Conservation (phyloP, 2,329 filamentous ascomycete genomes). For the Diaporthe vexans region DNA sequence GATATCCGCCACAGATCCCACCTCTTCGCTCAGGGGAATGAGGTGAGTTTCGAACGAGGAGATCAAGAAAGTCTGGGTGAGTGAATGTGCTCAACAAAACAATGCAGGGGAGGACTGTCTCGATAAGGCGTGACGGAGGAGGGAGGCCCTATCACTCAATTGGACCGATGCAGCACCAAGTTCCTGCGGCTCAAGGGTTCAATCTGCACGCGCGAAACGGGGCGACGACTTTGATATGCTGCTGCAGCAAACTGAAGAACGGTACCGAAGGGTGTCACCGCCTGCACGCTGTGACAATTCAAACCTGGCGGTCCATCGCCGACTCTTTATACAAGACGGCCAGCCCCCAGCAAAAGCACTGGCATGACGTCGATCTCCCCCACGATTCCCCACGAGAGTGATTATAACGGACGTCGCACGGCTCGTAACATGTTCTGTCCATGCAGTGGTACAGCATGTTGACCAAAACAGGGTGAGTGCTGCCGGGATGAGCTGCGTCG, state of each 20-base stretch:
- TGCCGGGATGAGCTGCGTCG: not conserved
- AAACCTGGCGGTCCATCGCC: not conserved
- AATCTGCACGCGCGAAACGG: constrained; percentile 10
- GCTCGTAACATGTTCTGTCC: not conserved
- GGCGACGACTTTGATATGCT: not conserved
- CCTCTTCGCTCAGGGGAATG: not conserved
- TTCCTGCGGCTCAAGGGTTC: constrained; percentile 16
- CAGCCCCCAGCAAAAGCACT: not conserved
- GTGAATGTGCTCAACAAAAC: not conserved
- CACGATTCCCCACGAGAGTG: not conserved
- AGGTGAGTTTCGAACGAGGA: not conserved
- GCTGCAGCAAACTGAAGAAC: not conserved
- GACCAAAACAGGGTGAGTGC: not conserved
- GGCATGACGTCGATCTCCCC: constrained; percentile 7
- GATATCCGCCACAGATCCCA: not conserved
- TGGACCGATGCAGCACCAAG: constrained; percentile 5
- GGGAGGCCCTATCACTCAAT: constrained; percentile 7
- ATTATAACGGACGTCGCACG: not conserved
- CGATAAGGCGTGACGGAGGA: constrained; percentile 8
- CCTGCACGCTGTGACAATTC: constrained; percentile 3
- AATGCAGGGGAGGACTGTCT: not conserved
- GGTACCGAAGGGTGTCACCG: constrained; percentile 8
- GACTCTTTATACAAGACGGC: not conserved
- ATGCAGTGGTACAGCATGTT: too few species aligned
- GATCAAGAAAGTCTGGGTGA: not conserved